phyloP scores from a whole-genome alignment of 768 basidiomycete genomes.

The Trametes elegans region DNA sequence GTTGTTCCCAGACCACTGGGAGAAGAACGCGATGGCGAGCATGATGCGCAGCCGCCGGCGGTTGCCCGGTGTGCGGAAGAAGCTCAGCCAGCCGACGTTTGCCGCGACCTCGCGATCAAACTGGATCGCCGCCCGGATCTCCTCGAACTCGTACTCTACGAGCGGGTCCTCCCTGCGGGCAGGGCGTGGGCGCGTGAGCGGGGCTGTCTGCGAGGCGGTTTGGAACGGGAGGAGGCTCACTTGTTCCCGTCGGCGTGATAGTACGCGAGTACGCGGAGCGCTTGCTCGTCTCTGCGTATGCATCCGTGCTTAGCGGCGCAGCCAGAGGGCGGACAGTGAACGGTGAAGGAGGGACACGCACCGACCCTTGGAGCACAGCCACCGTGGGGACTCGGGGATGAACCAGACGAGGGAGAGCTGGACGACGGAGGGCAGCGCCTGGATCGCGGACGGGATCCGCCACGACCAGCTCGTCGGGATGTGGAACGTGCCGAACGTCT shows the following conservation, averaged over 20 bases:
- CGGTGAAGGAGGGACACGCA: conserved; percentile 10
- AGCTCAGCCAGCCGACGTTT: conserved; percentile 43
- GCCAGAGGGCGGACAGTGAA: too few relatives aligned
- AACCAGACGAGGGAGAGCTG: conserved; percentile 39
- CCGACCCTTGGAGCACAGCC: conserved; percentile 37
- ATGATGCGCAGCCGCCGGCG: conserved; percentile 53
- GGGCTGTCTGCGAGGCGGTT: not conserved
- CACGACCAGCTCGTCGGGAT: conserved; percentile 39
- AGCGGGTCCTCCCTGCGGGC: conserved; percentile 42
- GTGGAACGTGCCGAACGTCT: conserved; percentile 44
- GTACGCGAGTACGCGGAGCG: conserved; percentile 37
- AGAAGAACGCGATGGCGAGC: conserved; percentile 57
- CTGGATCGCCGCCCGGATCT: conserved; percentile 55
- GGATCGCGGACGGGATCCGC: conserved; percentile 42
- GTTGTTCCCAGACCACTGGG: conserved; percentile 39
- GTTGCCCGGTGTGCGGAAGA: conserved; percentile 55
- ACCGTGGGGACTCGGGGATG: conserved; percentile 40
- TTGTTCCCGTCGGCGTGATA: conserved; percentile 40
- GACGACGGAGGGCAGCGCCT: conserved; percentile 32
- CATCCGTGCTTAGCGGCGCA: too few relatives aligned
- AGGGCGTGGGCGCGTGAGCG: not conserved
- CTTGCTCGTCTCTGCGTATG: conserved; percentile 35
- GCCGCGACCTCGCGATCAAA: conserved; percentile 30
- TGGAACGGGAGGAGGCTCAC: conserved; percentile 1
- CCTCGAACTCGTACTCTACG: conserved; percentile 59